Evolutionary conservation across 208 protist genomes (phyloP).

Genomic region (Crithidia sp.): DNA sequence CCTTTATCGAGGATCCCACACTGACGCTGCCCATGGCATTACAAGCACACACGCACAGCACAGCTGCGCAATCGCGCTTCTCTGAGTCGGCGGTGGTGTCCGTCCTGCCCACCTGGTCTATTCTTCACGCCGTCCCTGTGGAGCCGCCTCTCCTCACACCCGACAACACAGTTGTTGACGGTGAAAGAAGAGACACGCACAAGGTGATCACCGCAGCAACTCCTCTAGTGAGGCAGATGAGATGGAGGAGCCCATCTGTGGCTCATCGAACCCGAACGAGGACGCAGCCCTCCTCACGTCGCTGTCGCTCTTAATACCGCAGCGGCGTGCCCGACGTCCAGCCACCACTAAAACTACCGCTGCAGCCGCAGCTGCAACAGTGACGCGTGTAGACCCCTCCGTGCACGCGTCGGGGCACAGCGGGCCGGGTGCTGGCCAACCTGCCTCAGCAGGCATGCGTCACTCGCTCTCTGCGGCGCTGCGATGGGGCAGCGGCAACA

Average conservation of each 20-base stretch:
- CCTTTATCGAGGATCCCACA: constrained; percentile 34
- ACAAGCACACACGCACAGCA: background rate
- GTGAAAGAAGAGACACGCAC: too few relatives aligned
- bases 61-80: background rate
- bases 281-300: constrained; percentile 33
- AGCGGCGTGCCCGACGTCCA: background rate
- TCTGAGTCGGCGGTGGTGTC: constrained; percentile 9
- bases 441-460: too few relatives aligned
- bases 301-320: constrained; percentile 3
- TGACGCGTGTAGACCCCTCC: background rate
- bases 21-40: constrained; percentile 7
- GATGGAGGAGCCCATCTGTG: background rate
- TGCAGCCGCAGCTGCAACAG: background rate
- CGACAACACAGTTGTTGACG: too few relatives aligned
- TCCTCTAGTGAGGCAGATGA: constrained; percentile 3
- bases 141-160: background rate
- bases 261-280: constrained; percentile 9
- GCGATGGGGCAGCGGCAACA: too few relatives aligned
- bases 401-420: too few relatives aligned
- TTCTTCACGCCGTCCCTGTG: constrained; percentile 22
- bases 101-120: constrained; percentile 23
- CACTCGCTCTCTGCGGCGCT: too few relatives aligned
- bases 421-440: too few relatives aligned
- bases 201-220: background rate
- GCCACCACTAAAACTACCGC: too few relatives aligned